A percentile compares a stretch with the other conserved stretches of the same genome.
Evolutionary conservation across 2,329 filamentous ascomycete species (phyloP).

Genomic region (Arthrinium phaeospermum): DNA sequence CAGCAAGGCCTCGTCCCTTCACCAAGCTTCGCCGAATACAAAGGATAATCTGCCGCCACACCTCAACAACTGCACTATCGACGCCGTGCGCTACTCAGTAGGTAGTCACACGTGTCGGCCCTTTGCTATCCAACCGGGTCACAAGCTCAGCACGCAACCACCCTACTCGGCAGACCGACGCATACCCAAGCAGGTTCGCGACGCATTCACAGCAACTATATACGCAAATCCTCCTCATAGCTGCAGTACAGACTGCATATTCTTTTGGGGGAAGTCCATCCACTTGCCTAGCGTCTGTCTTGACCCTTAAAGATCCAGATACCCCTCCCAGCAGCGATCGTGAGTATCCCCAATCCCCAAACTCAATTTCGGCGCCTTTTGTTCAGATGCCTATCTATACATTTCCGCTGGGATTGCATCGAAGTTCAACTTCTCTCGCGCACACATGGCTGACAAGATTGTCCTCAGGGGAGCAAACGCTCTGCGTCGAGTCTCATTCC

Average conservation of each 20-base stretch:
- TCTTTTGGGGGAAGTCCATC: neutral
- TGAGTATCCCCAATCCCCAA: neutral
- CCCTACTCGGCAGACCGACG: constrained; percentile 1
- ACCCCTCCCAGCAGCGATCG: constrained; percentile 15
- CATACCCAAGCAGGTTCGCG: neutral
- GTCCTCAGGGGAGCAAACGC: constrained; percentile 47
- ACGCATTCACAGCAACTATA: neutral
- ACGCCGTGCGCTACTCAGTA: neutral
- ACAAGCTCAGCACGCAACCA: constrained; percentile 16
- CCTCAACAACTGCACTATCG: constrained; percentile 1
- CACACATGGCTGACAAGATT: constrained; percentile 48
- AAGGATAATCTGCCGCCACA: constrained; percentile 11
- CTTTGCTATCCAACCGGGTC: neutral
- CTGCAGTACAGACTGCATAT: neutral
- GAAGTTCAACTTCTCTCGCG: neutral
- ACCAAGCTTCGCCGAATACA: constrained; percentile 11
- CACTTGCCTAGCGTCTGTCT: neutral
- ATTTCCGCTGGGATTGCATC: neutral
- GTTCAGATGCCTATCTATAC: neutral
- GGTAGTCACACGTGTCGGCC: constrained; percentile 1
- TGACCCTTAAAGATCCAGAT: neutral
- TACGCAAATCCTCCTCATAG: neutral
- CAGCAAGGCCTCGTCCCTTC: constrained; percentile 5
- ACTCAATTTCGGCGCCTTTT: neutral
- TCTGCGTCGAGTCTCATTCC: constrained; percentile 47